Evolutionary conservation across 495 filamentous ascomycete genomes (phyloP), one percentile per base, ranked within the genome.

Genomic region (Amorphotheca resinae): DNA sequence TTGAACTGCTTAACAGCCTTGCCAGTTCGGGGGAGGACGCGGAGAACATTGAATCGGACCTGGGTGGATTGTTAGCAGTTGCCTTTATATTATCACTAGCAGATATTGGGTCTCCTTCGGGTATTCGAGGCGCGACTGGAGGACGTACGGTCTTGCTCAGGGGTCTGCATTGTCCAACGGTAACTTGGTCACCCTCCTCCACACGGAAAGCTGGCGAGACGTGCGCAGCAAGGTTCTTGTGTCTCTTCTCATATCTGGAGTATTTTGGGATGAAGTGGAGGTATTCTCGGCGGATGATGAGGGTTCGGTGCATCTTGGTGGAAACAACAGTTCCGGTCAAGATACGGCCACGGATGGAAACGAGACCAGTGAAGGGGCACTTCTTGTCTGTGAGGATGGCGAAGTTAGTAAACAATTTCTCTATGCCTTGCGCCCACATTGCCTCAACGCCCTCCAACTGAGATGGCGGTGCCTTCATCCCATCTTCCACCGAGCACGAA

Each of bases 131-230:
- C 1, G 17, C 3, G 3, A 35, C 1, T 18, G 34, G 20, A 14
- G 0, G 8, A 80, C 84, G 50, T 84, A 96, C 89, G 54, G 93
- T 99, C 84, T 96, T 96, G 82, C 77, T 83, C 51, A 99, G 75
- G 59, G 93, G 93, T 64, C 91, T 71, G 82, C 93, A 96, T 76
- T 96, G 89, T 68, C 91, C 91, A 68, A 99, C 91, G 53, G 87
- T 95, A 57, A 99, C 91, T 72, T 85, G 81, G 69, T 99, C 93
- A 77, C 91, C 91, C 59, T 95, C 89, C 77, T 91, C 84, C 59
- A 96, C 87, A 91, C 91, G 91, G 84, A 99, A 99, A 66, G 89
- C 89, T 58, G 91, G 91, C 45, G 87, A 94, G 50, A 96, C 91
- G 77, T 99, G 91, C 50, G 89, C 93, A 55, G 91, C 82, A 33